These are phyloP conservation scores for Ophiorrhiza pumila DNA, from an alignment of 257 asterid species.

Conservation along the genomic window DNA sequence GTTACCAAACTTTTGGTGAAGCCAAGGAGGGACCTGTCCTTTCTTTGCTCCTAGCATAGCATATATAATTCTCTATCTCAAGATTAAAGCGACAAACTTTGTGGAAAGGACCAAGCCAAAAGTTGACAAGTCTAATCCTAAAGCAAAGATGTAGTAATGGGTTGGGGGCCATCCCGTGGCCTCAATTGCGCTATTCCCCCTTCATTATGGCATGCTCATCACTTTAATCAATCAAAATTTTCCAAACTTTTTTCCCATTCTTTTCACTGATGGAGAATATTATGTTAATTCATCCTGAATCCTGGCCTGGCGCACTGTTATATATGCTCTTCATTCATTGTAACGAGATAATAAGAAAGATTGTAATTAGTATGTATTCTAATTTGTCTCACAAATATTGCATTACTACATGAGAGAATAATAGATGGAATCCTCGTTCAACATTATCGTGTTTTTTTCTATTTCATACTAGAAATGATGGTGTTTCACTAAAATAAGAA, in stretches of 20 bases:
- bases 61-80: neutral
- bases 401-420: no score
- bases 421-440: no score
- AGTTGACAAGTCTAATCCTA: conserved; percentile 28
- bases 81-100: neutral
- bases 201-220: conserved; percentile 35
- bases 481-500: no score
- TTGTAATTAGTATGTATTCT: neutral
- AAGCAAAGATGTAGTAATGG: conserved; percentile 41
- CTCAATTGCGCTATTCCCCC: conserved; percentile 42
- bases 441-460: no score
- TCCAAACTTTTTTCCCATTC: neutral
- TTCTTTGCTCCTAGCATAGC: neutral
- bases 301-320: no score
- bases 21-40: conserved; percentile 13
- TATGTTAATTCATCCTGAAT: neutral
- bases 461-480: no score
- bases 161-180: conserved; percentile 35
- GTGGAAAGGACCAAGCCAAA: conserved; percentile 24
- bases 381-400: neutral
- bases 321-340: neutral
- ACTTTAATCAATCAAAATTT: conserved; percentile 21
- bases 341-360: no score
- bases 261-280: neutral
- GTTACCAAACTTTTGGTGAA: conserved; percentile 5